Evolutionary conservation across 371 early-diverging fungal species (phyloP), one percentile per base, ranked within the genome.

Genomic region (Lichtheimia ramosa): DNA sequence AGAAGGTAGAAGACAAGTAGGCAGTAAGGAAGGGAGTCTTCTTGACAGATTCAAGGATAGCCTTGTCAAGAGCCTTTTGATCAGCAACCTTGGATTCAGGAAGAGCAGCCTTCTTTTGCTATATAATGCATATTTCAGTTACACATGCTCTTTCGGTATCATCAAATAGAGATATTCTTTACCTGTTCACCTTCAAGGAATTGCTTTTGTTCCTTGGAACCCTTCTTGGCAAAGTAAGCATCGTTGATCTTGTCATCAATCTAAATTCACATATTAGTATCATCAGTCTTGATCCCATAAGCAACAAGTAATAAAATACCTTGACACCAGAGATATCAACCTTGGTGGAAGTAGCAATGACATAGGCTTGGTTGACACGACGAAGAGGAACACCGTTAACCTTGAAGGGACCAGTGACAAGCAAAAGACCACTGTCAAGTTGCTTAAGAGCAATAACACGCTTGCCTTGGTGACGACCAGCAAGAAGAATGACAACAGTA

Each of bases 401-500:
- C 85, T 90, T 91, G 92, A 88, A 93, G 63, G 98, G 98, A 59
- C 98, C 98, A 65, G 96, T 91, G 72, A 97, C 94, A 65, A 98
- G 87, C 62, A 98, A 82, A 62, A 97, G 87, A 66, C 96, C 96
- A 59, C 90, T 88, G 64, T 83, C 87, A 67, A 98, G 89, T 80
- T 93, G 93, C 91, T 95, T 97, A 79, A 98, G 85, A 90, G 91
- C 96, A 57, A 98, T 97, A 62, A 98, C 98, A 66, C 97, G 92
- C 92, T 96, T 96, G 59, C 98, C 98, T 59, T 93, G 89, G 92
- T 88, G 95, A 62, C 96, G 91, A 68, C 97, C 98, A 58, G 97
- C 91, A 71, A 98, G 84, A 62, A 98, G 84, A 75, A 98, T 96
- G 59, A 96, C 84, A 69, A 98, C 94, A 75, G 98, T 93, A 61